Evolutionary conservation across 2,329 filamentous ascomycete genomes (phyloP).

Genomic region (Penicillium sp.): DNA sequence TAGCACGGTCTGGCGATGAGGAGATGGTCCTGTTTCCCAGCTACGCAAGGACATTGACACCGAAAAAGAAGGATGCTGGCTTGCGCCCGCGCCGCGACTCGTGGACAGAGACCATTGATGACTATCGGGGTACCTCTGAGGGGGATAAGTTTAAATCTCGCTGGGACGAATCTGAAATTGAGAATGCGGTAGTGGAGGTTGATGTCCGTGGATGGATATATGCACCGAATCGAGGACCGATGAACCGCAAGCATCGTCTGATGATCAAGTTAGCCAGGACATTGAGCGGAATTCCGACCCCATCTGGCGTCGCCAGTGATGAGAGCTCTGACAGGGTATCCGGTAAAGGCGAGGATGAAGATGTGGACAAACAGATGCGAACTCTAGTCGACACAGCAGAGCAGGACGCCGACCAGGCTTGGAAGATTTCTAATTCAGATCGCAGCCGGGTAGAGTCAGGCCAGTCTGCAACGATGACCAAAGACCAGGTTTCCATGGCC

Average conservation of each 20-base stretch:
- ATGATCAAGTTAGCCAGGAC: slow-evolving; percentile 83
- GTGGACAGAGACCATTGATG: slow-evolving; percentile 34
- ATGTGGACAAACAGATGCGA: slow-evolving; percentile 72
- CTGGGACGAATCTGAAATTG: slow-evolving; percentile 77
- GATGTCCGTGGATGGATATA: slow-evolving; percentile 97
- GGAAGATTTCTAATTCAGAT: slow-evolving; percentile 58
- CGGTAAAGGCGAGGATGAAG: slow-evolving; percentile 57
- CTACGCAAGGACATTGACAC: slow-evolving; percentile 72
- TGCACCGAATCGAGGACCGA: slow-evolving; percentile 75
- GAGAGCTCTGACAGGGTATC: slow-evolving; percentile 39
- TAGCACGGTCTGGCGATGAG: slow-evolving; percentile 75
- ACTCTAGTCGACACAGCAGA: slow-evolving; percentile 72
- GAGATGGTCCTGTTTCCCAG: slow-evolving; percentile 96
- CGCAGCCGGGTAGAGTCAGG: slow-evolving; percentile 49
- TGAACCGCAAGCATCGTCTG: slow-evolving; percentile 83
- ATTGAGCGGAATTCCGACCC: slow-evolving; percentile 79
- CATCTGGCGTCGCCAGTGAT: slow-evolving; percentile 41
- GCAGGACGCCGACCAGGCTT: slow-evolving; percentile 68
- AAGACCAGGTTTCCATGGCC: slow-evolving; percentile 72
- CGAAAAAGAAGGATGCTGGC: slow-evolving; percentile 44
- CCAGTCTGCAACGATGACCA: slow-evolving; percentile 54
- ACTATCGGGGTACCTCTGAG: slow-evolving; percentile 38
- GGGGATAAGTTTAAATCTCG: slow-evolving; percentile 68
- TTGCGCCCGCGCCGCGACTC: slow-evolving; percentile 30
- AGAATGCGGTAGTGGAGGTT: slow-evolving; percentile 85